Base-by-base conservation (phyloP, 2,329 filamentous ascomycete species). In the Fusarium drepaniforme region DNA sequence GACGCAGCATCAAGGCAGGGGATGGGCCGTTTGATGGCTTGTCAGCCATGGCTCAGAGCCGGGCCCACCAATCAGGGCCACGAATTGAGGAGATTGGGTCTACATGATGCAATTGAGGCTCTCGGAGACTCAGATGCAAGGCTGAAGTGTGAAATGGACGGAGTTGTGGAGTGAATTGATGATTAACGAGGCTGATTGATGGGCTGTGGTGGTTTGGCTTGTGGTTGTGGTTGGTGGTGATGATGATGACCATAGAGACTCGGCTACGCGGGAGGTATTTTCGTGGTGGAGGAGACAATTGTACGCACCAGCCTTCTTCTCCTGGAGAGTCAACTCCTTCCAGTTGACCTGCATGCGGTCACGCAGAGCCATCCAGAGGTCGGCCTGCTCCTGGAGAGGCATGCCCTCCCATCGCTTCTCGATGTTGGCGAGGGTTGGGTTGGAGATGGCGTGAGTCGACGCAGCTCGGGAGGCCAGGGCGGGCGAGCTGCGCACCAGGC, bases 361-460 rank as follows among this genome's bases (percentile, higher is more conserved):
- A 86, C 97, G 92, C 85, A 99, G 90, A 80, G 93, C 90, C 97
- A 99, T 99, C 97, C 97, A 99, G 81, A 99, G 89, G 84, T 99
- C 97, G 79, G 97, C 97, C 92, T 99, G 97, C 91, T 99, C 97
- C 90, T 98, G 95, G 76, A 97, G 95, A 70, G 96, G 96, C 94
- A 98, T 96, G 75, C 89, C 91, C 89, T 99, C 97, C 97, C 97
- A 99, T 89, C 97, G 91, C 93, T 98, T 98, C 92, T 99, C 97
- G 83, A 99, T 98, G 88, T 97, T 95, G 86, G 95, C 94, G 82
- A 99, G 91, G 70, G 95, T 98, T 80, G 97, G 97, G 89, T 98
- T 98, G 83, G 96, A 97, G 87, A 99, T 97, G 84, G 96, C 96
- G 85, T 98, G 95, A 80, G 94, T 94, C 80, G 93, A 91, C 81